A percentile compares a stretch with the other conserved stretches of the same genome.
Evolutionary conservation across 306 rosid species (phyloP).

Genomic region (Sechiopsis laciniata): DNA sequence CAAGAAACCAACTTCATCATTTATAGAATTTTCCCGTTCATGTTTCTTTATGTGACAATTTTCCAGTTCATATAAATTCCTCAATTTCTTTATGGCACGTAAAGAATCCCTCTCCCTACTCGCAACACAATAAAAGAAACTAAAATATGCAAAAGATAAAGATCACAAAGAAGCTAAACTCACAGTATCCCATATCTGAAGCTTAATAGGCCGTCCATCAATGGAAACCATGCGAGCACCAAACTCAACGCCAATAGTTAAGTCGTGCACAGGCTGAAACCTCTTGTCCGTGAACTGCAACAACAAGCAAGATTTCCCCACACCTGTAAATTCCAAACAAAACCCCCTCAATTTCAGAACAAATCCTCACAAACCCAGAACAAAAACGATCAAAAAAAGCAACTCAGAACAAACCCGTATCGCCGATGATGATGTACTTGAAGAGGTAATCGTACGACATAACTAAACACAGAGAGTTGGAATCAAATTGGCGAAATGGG

Average conservation of each 20-base stretch:
- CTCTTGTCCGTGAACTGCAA: constrained; percentile 94
- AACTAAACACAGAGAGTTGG: constrained; percentile 21
- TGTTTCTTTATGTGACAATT: neutral
- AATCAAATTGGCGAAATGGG: neutral
- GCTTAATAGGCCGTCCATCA: constrained; percentile 73
- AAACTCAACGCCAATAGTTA: constrained; percentile 92
- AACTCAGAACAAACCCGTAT: constrained; percentile 52
- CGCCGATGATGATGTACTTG: constrained; percentile 98
- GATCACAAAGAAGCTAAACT: constrained; percentile 23
- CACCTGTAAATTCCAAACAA: constrained; percentile 42
- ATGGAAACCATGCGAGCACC: constrained; percentile 97
- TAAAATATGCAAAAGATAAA: neutral
- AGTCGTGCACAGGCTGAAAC: constrained; percentile 97
- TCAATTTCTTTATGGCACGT: neutral
- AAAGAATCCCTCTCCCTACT: neutral
- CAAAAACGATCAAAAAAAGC: neutral
- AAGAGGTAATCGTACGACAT: constrained; percentile 96
- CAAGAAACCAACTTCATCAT: no score
- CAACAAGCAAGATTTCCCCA: constrained; percentile 88
- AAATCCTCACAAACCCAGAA: neutral
- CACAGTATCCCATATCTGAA: constrained; percentile 98
- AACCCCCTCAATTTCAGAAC: neutral
- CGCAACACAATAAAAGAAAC: neutral
- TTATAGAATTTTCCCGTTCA: no score
- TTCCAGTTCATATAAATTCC: neutral